Evolutionary conservation across 2,329 filamentous ascomycete genomes (phyloP).

Genomic region (Aspergillus neotritici): DNA sequence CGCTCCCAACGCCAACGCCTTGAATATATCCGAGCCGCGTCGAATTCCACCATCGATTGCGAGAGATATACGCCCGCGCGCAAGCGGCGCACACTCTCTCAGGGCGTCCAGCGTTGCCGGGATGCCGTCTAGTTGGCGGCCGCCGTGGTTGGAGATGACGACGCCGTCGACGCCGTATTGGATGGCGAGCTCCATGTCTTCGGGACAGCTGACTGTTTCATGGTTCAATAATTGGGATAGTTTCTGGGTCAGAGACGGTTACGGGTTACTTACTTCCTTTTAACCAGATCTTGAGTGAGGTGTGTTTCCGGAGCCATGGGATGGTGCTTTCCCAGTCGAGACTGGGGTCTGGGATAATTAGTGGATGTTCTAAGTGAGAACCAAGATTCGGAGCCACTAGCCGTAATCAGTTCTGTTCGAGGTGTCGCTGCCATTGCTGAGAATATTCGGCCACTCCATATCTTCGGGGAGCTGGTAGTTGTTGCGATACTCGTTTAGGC

Average conservation of each 20-base stretch:
- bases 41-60: conserved; percentile 26
- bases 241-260: not conserved
- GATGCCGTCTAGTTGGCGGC: conserved; percentile 27
- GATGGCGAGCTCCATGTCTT: conserved; percentile 27
- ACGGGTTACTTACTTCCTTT: conserved; percentile 17
- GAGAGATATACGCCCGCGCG: conserved; percentile 21
- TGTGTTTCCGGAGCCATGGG: conserved; percentile 42
- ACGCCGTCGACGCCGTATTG: conserved; percentile 26
- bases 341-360: conserved; percentile 21
- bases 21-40: conserved; percentile 25
- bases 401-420: too few relatives aligned
- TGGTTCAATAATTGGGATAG: not conserved
- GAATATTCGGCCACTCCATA: conserved; percentile 35
- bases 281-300: conserved; percentile 37
- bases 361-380: not conserved
- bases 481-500: conserved; percentile 49
- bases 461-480: conserved; percentile 43
- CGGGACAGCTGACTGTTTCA: conserved; percentile 14
- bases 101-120: conserved; percentile 30
- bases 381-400: too few relatives aligned
- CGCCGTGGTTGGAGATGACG: conserved; percentile 32
- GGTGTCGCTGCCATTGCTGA: conserved; percentile 16
- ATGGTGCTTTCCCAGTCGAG: conserved; percentile 45
- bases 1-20: conserved; percentile 24
- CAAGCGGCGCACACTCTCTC: conserved; percentile 12